These are phyloP conservation scores for Carex scoparia DNA, from an alignment of 176 grass and related monocot species.

Conservation along the genomic window DNA sequence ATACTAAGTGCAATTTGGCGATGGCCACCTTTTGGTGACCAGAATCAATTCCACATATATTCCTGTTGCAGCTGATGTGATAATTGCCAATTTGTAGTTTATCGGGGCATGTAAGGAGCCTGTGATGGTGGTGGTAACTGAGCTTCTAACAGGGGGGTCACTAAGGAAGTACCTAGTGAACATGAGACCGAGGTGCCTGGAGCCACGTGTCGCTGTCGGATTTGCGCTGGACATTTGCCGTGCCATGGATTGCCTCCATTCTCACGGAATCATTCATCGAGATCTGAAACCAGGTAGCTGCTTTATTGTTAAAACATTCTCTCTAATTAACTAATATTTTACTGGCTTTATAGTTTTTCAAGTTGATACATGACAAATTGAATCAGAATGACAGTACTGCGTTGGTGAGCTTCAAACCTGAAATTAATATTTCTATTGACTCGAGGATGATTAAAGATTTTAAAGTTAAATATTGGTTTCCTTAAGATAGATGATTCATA, in stretches of 20 bases:
- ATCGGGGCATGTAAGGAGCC: conserved; percentile 90
- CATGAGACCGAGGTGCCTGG: conserved; percentile 75
- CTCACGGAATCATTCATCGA: conserved; percentile 97
- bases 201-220: conserved; percentile 61
- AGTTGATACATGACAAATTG: neutral
- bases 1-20: neutral
- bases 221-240: conserved; percentile 84
- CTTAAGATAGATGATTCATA: neutral
- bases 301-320: neutral
- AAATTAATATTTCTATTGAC: neutral
- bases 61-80: neutral
- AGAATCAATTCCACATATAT: neutral
- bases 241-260: conserved; percentile 97
- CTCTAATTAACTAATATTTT: neutral
- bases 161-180: conserved; percentile 74
- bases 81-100: conserved; percentile 44
- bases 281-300: conserved; percentile 88
- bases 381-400: neutral
- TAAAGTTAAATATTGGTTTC: neutral
- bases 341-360: neutral
- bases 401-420: neutral
- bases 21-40: neutral
- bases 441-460: neutral
- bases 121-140: conserved; percentile 91
- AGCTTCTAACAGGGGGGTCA: conserved; percentile 80